Evolutionary conservation across 2,329 filamentous ascomycete species (phyloP), one percentile per base, ranked within the genome.

Genomic region (Ophiocordyceps camponoti-saundersi): DNA sequence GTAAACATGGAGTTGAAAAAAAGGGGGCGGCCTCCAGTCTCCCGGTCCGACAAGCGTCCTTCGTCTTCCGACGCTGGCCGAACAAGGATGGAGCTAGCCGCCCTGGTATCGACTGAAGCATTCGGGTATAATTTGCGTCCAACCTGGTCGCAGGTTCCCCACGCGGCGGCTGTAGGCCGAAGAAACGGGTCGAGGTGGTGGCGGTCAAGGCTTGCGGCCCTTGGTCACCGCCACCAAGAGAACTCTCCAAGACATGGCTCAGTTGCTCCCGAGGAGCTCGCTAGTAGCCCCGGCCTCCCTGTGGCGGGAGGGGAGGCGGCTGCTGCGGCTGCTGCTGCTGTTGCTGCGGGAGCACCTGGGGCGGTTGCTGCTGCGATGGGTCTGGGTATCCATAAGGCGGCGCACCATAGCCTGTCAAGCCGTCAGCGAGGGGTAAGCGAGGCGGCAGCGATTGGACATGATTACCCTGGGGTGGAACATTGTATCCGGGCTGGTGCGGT

Each of bases 361-460:
- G 44, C 22, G 21, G 34, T 34, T 51, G 51, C 46, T 56, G 55
- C 51, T 55, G 55, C 22, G 52, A 52, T 42, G 48, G 49, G 41
- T 56, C 53, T 23, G 46, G 48, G 53, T 76, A 75, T 45, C 65
- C 68, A 50, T 73, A 75, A 40, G 56, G 58, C 18, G 64, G 61
- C 8, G 56, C 57, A 44, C 54, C 59, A 49, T 61, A 69, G 45
- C 63, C 66, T 68, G 44, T 15, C 45, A 21, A 46, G 13, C 29
- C 12, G 47, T 53, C 26, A 56, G 51, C 45, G 46, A 21, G 46
- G 21, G 23, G 12, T 44, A 22, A 40, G n/a, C 8, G 36, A n/a
- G 36, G 15, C 36, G 12, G 13, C 29, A 40, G 20, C n/a, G 16
- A 39, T 29, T 39, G 16, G 18, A 43, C 20, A 16, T 16, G 11